Conservation (phyloP, 2,329 filamentous ascomycete species). For the Ceratocystis alfenasii region DNA sequence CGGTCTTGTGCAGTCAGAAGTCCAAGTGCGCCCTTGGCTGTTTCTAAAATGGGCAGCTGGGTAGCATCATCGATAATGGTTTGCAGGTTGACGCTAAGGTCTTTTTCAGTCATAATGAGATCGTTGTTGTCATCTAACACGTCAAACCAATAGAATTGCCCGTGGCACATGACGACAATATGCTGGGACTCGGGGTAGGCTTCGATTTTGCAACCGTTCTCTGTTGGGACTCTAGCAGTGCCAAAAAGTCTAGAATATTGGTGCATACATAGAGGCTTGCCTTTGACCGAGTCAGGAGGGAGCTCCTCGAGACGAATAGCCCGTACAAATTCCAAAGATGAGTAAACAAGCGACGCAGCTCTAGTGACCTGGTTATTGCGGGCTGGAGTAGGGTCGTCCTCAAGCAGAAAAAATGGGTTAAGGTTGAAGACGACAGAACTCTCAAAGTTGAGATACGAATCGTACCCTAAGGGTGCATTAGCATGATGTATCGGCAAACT, state of each 20-base stretch:
- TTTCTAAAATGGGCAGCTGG: slow-evolving; percentile 81
- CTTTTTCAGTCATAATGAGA: slow-evolving; percentile 92
- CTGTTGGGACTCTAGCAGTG: slow-evolving; percentile 84
- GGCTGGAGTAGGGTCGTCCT: slow-evolving; percentile 93
- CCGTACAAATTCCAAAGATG: slow-evolving; percentile 80
- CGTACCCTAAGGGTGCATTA: slow-evolving; percentile 60
- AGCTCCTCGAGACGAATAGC: slow-evolving; percentile 89
- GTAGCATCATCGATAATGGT: slow-evolving; percentile 85
- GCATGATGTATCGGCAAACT: slow-evolving; percentile 3
- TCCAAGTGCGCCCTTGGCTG: slow-evolving; percentile 86
- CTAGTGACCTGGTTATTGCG: slow-evolving; percentile 83
- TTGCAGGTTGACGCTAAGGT: slow-evolving; percentile 80
- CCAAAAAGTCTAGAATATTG: slow-evolving; percentile 94
- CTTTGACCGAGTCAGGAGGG: slow-evolving; percentile 73
- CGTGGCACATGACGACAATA: slow-evolving; percentile 82
- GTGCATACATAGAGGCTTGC: slow-evolving; percentile 89
- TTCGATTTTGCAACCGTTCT: slow-evolving; percentile 88
- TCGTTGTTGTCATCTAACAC: slow-evolving; percentile 90
- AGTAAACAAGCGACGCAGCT: slow-evolving; percentile 82
- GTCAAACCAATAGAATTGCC: slow-evolving; percentile 98
- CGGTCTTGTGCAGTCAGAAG: slow-evolving; percentile 93
- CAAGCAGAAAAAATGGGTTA: slow-evolving; percentile 93
- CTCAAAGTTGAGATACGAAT: slow-evolving; percentile 95
- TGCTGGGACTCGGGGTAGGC: slow-evolving; percentile 91
- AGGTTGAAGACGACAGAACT: slow-evolving; percentile 95